Percentiles rank a stretch among this genome's conserved stretches.
Evolutionary conservation across 257 asterid genomes (phyloP).

Genomic region (Ocimum tenuiflorum): DNA sequence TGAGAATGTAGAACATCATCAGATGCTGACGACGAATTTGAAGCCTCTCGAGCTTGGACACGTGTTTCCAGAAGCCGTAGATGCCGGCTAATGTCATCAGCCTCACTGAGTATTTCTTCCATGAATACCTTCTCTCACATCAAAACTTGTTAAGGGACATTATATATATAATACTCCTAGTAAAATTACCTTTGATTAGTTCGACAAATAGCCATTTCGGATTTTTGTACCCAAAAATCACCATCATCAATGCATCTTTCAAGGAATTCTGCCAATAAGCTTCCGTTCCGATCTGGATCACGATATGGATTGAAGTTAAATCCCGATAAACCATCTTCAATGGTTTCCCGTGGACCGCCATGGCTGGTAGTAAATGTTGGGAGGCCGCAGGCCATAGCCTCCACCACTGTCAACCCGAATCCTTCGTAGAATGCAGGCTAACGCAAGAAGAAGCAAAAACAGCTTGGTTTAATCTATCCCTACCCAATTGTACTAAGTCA

Average conservation of each 20-base stretch:
- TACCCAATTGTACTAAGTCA: no score
- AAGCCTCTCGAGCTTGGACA: constrained; percentile 81
- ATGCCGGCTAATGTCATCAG: constrained; percentile 93
- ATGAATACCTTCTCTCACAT: constrained; percentile 52
- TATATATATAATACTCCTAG: background rate
- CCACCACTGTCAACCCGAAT: constrained; percentile 93
- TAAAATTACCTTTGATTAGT: background rate
- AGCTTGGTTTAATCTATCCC: no score
- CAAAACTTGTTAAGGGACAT: no score
- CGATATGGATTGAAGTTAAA: constrained; percentile 91
- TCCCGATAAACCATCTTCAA: constrained; percentile 77
- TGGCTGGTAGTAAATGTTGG: constrained; percentile 88
- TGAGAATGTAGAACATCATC: constrained; percentile 97
- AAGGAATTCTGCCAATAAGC: constrained; percentile 60
- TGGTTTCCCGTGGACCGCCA: constrained; percentile 95
- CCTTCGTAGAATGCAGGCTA: constrained; percentile 98
- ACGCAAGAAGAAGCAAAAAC: no score
- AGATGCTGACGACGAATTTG: constrained; percentile 88
- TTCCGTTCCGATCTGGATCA: constrained; percentile 65
- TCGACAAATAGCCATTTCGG: constrained; percentile 1
- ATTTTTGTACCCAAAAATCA: constrained; percentile 55
- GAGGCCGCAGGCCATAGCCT: constrained; percentile 94
- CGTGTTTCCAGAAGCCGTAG: constrained; percentile 89
- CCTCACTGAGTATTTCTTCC: constrained; percentile 91
- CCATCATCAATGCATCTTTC: constrained; percentile 59